Base-by-base conservation (phyloP, 2,329 filamentous ascomycete species). In the Trichoderma sp. region DNA sequence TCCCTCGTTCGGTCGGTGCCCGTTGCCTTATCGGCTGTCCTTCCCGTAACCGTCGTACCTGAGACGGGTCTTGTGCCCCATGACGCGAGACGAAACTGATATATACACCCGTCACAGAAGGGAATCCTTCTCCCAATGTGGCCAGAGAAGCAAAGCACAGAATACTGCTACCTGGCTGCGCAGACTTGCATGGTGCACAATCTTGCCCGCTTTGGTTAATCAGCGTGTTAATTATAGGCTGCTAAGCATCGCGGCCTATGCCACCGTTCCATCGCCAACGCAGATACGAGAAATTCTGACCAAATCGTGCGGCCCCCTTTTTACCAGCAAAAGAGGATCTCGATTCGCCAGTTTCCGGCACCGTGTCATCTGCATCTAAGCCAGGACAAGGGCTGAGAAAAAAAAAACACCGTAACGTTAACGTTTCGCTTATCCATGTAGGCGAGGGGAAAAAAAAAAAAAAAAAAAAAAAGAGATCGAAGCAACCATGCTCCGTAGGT, bases 341-440 rank as follows among this genome's bases (percentile, higher is more conserved):
- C 54, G 54, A 66, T 66, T 58, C 64, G 64, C 64, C 54, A 24
- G 64, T 51, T 32, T 46, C 32, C 30, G 32, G 60, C 60, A 68
- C 55, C 55, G 46, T 68, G 65, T 60, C 65, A 68, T 68, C 56
- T 55, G 26, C 55, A 55, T 54, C 43, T 54, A 60, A 60, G 56
- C 56, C 37, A 66, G 54, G 49, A 66, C 52, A 14, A 37, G 30
- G 54, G 64, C 51, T 52, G 37, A 26, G 61, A 34, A 46, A 21
- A 39, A 26, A 51, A 52, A 51, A 63, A 32, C 32, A 58, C 54
- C 54, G 54, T 37, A 30, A 30, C 54, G 54, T 32, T 32, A 34
- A 34, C 32, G 32, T 55, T 55, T 13, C 21, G 52, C 52, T 28
- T 18, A 55, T 55, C 52, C 52, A 8, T n/a, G 39, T 32, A 28